These are phyloP conservation scores for Moesziomyces antarcticus DNA, from an alignment of 1,284 basidiomycete species.

Conservation along the genomic window DNA sequence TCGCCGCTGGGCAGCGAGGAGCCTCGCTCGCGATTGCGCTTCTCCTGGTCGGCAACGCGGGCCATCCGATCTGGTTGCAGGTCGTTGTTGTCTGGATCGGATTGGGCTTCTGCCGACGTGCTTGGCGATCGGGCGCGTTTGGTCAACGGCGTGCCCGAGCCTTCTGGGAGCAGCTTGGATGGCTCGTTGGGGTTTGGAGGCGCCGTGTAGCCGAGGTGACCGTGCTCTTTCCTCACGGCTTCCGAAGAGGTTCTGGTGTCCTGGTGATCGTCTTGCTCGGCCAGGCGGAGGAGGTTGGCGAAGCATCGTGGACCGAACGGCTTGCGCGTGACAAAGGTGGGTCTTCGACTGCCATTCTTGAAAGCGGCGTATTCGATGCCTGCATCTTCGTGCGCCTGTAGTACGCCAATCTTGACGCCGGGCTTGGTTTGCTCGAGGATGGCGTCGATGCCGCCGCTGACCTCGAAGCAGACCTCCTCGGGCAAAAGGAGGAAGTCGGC, in stretches of 20 bases:
- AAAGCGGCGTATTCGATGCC: constrained; percentile 40
- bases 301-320: constrained; percentile 53
- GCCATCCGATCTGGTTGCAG: constrained; percentile 15
- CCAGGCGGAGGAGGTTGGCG: constrained; percentile 34
- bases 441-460: constrained; percentile 34
- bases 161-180: constrained; percentile 6
- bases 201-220: constrained; percentile 37
- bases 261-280: constrained; percentile 23
- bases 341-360: constrained; percentile 38
- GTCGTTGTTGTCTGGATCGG: constrained; percentile 7
- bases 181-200: constrained; percentile 18
- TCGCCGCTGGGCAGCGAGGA: constrained; percentile 11
- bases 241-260: constrained; percentile 14
- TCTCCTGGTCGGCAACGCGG: constrained; percentile 14
- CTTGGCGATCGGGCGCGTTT: constrained; percentile 4
- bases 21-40: constrained; percentile 8
- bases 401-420: constrained; percentile 51
- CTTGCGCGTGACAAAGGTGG: constrained; percentile 52
- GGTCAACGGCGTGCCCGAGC: constrained; percentile 10
- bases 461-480: constrained; percentile 43
- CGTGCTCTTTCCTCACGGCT: constrained; percentile 22
- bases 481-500: constrained; percentile 49
- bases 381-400: constrained; percentile 52
- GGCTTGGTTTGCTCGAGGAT: constrained; percentile 43
- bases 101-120: background rate